Evolutionary conservation across 2,329 filamentous ascomycete species (phyloP), one percentile per base, ranked within the genome.

Genomic region (Xylariomycetidae sp.): DNA sequence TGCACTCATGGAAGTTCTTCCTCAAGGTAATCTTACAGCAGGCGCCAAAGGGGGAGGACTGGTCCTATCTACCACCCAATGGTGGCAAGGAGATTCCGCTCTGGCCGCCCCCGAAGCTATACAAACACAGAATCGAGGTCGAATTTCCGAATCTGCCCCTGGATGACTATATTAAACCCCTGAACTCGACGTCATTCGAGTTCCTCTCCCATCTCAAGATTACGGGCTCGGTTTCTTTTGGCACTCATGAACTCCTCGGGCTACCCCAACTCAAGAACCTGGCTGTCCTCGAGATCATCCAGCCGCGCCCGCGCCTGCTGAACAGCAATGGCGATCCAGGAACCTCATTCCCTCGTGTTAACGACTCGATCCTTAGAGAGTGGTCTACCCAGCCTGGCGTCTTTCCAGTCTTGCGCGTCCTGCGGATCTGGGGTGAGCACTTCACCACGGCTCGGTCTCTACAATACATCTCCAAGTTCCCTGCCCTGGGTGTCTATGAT

Each of bases 391-490:
- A 53, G 22, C 41, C 54, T 1, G 46, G 58, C 7, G 58, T 68
- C 0, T 75, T 76, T 22, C 69, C 69, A 0, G 27, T 62, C 4
- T 57, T 75, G 26, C 59, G 70, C 4, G 50, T 74, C 12, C 47
- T 75, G 26, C 59, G 62, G 17, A 61, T 74, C 11, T 64, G 63
- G 63, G 63, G 66, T 1, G 52, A 63, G 19, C 45, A 61, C 15
- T 53, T 59, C 3, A 58, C 61, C 1, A 67, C 67, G 0, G 44
- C 53, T 5, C 43, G 54, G 5, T 69, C 66, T 1, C 49, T 75
- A 4, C 51, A 49, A 5, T 67, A 62, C 46, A 48, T 67, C 3
- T 48, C 58, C 8, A 50, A 46, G 4, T 69, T 74, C 28, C 69
- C 69, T 1, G 56, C 61, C 2, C 52, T 76, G 18, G 58, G 54